Evolutionary conservation across 2,329 filamentous ascomycete genomes (phyloP), one percentile per base, ranked within the genome.

Genomic region (Biscogniauxia sp.): DNA sequence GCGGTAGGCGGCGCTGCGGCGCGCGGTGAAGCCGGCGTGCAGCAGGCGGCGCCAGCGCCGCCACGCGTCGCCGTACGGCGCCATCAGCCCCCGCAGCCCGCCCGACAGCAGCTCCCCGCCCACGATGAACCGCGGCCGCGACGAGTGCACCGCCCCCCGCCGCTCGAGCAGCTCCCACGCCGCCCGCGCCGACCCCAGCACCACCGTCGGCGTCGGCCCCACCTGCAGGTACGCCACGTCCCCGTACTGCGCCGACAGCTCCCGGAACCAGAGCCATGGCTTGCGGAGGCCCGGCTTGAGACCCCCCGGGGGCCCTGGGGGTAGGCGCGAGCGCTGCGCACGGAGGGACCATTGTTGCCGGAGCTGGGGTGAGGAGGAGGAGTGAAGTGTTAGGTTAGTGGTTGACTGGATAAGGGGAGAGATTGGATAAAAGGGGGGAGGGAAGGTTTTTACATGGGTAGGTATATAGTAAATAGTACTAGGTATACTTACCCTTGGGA

Each of bases 91-190:
- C 3, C 77, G 71, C 71, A 79, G 72, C 0, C 77, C 77, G 0
- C 72, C 75, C 0, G 78, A 79, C 0, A 79, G 68, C 0, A 78
- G 68, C 51, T 80, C 77, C 1, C 76, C 75, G 25, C 78, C 79
- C 72, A 80, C 77, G 59, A 80, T 78, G 63, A 81, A 80, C 2
- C 78, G 72, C 0, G 79, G 79, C 0, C 79, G 73, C 0, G 78
- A 80, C 0, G 78, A 80, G 59, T 78, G 80, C 49, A 77, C 73
- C 2, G 76, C 71, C 1, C 78, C 78, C 4, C 75, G 73, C 57
- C 76, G 78, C 63, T 81, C 79, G 0, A 80, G 73, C 0, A 80
- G 71, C 41, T 79, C 77, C 75, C 76, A 78, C 0, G 77, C 77
- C 1, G 76, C 76, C 51, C 77, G 74, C 0, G 77, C 77, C 0